A percentile compares a stretch with the other conserved stretches of the same genome.
Conservation (phyloP, 306 rosid genomes). For the Pterocarpus macrocarpus region DNA sequence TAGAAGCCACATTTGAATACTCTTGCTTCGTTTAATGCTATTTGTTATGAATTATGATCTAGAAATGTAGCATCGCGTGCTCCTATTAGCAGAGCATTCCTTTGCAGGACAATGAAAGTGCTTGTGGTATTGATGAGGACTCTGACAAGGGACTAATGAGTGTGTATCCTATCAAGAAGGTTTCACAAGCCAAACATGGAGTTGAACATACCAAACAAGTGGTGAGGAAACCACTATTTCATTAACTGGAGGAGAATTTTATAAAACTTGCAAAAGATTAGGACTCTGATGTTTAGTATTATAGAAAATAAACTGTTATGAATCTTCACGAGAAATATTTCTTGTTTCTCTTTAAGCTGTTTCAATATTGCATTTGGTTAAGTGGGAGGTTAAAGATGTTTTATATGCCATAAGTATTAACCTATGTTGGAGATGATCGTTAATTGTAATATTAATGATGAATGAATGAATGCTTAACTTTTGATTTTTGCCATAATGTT, state of each 20-base stretch:
- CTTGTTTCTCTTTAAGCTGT: not conserved
- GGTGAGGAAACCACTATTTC: too few relatives aligned
- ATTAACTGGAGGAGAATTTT: too few relatives aligned
- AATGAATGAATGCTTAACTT: not conserved
- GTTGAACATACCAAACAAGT: too few relatives aligned
- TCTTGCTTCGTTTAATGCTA: not conserved
- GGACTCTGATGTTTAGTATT: not conserved
- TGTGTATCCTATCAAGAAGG: too few relatives aligned
- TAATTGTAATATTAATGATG: slow-evolving; percentile 3
- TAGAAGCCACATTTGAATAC: too few relatives aligned
- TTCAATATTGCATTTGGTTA: not conserved
- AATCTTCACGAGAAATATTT: slow-evolving; percentile 14
- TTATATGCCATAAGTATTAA: not conserved
- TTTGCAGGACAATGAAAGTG: slow-evolving; percentile 33
- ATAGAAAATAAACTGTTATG: not conserved
- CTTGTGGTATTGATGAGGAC: not conserved
- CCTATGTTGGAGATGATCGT: slow-evolving; percentile 10
- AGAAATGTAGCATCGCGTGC: not conserved
- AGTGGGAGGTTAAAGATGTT: slow-evolving; percentile 10
- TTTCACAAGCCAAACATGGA: too few relatives aligned
- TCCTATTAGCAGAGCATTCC: not conserved
- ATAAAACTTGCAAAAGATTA: not conserved
- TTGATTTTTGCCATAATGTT: not conserved
- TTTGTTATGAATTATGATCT: not conserved
- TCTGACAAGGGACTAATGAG: slow-evolving; percentile 7